Evolutionary conservation across 148 eudicot genomes (phyloP).

Genomic region (Polygonum maritimum): DNA sequence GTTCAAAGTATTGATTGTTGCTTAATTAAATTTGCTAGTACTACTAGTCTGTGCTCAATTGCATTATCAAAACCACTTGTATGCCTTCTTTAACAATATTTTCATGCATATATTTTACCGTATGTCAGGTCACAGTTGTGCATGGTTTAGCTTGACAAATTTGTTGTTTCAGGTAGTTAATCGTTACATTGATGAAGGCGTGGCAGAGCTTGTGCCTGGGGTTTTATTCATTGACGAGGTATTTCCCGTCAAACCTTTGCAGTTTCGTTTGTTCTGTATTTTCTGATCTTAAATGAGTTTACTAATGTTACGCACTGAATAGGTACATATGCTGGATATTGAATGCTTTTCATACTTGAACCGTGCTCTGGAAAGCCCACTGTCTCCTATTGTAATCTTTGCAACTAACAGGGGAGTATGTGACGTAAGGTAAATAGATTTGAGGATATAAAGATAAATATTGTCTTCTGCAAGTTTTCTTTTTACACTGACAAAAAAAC

Average conservation of each 20-base stretch:
- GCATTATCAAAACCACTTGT: neutral
- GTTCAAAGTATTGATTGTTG: neutral
- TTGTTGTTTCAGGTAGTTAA: conserved; percentile 67
- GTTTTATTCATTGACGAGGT: conserved; percentile 98
- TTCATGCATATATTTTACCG: no score
- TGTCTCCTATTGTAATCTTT: conserved; percentile 93
- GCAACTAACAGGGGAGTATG: conserved; percentile 97
- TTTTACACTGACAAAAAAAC: neutral
- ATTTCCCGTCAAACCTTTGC: conserved; percentile 3
- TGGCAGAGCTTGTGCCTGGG: conserved; percentile 96
- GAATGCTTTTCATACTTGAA: conserved; percentile 96
- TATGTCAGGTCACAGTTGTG: neutral
- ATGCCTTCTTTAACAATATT: neutral
- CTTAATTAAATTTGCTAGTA: neutral
- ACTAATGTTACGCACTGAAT: conserved; percentile 9
- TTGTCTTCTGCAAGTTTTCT: neutral
- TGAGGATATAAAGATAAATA: neutral
- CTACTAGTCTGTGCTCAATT: neutral
- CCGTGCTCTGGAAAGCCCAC: conserved; percentile 87
- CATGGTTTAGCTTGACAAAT: neutral
- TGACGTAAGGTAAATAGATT: conserved; percentile 59
- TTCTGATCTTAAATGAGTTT: neutral
- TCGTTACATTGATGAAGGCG: conserved; percentile 91
- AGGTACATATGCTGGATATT: conserved; percentile 99
- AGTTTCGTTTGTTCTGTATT: conserved; percentile 9